Evolutionary conservation across 495 filamentous ascomycete genomes (phyloP), one percentile per base, ranked within the genome.

Genomic region (Penicillium paradoxum): DNA sequence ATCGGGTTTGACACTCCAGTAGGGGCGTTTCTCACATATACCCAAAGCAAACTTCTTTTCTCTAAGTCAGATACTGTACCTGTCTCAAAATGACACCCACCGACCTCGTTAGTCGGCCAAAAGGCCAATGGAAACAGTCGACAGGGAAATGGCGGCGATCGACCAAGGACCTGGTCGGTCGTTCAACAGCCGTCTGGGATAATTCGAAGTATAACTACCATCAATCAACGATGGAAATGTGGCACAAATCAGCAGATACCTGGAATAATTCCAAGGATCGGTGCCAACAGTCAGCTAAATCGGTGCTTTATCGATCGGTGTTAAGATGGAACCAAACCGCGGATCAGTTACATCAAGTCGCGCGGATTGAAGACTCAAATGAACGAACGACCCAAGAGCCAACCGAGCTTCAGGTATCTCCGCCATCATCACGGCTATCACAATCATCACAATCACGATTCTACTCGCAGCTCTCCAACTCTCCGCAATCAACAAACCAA

Each of bases 301-400:
- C 11, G 14, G 25, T 34, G 19, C 18, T 43, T n/a, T 30, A 32
- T 34, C 49, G 49, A 30, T 25, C 49, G 29, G 39, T 34, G 3
- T 32, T 27, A 5, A 33, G 34, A 34, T 43, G 49, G 49, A 51
- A 51, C 19, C 27, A 51, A 15, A 33, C 48, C 10, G 29, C 49
- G 22, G 49, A 51, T 25, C 27, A 42, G 10, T 15, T 51, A 21
- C 38, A 51, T 27, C 38, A 19, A 13, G 49, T 15, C 14, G 29
- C 38, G 17, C 49, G 49, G 4, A 17, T 51, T 7, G 38, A 51
- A 36, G 34, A 24, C 15, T 13, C 39, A 6, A 18, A 7, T 4
- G 21, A 21, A 1, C 7, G 24, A 6, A 9, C n/a, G 2, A 4
- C 18, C 4, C 10, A 32, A 22, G 29, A 42, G 4, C 38, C 33